Evolutionary conservation across 1,284 basidiomycete genomes (phyloP).

Genomic region (Cryptococcus deneoformans): DNA sequence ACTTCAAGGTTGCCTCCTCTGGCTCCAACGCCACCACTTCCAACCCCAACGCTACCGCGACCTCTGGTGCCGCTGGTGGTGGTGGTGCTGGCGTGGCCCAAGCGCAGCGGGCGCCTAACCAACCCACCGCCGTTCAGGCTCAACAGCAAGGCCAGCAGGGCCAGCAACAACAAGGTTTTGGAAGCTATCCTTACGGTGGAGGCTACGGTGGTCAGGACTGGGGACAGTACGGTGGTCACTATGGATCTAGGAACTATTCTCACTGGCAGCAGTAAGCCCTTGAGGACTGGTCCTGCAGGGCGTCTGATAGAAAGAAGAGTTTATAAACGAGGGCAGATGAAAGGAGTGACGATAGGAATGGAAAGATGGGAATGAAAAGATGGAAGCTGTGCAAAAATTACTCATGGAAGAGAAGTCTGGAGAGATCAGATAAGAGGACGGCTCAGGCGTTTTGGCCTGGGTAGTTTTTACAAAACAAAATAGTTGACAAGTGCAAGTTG

Average conservation of each 20-base stretch:
- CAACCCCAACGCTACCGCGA: neutral
- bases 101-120: neutral
- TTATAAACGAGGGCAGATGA: too few species aligned
- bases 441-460: too few species aligned
- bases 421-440: too few species aligned
- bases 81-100: neutral
- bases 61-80: neutral
- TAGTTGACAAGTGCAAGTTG: too few species aligned
- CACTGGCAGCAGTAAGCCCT: too few species aligned
- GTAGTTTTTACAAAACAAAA: too few species aligned
- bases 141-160: slow-evolving; percentile 2
- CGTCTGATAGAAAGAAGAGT: too few species aligned
- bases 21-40: neutral
- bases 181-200: slow-evolving; percentile 26
- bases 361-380: too few species aligned
- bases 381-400: too few species aligned
- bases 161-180: slow-evolving; percentile 11
- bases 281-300: too few species aligned
- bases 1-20: neutral
- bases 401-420: too few species aligned
- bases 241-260: slow-evolving; percentile 5
- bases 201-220: slow-evolving; percentile 28
- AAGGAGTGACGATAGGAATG: too few species aligned
- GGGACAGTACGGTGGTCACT: slow-evolving; percentile 29
- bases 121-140: neutral